Percentiles rank a stretch among this genome's conserved stretches.
Conservation (phyloP, 352 stramenopile species). For the Elongisporangium undulatum region DNA sequence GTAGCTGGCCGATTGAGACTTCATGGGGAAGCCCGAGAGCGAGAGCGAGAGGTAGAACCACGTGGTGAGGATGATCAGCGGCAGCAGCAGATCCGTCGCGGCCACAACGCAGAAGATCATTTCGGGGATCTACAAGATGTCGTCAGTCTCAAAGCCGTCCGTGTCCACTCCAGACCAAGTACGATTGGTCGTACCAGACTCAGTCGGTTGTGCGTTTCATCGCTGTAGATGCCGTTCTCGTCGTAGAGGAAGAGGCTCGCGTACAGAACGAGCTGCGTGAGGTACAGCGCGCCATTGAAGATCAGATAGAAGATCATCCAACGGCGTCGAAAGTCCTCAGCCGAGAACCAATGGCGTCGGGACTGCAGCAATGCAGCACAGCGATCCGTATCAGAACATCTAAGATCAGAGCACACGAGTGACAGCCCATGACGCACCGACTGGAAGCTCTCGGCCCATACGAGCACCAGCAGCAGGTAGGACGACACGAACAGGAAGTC, state of each 20-base stretch:
- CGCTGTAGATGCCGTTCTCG: slow-evolving; percentile 74
- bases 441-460: slow-evolving; percentile 90
- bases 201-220: slow-evolving; percentile 67
- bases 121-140: slow-evolving; percentile 45
- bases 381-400: not conserved
- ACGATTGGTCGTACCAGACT: slow-evolving; percentile 37
- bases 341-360: slow-evolving; percentile 88
- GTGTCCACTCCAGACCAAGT: slow-evolving; percentile 1
- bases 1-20: slow-evolving; percentile 51
- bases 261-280: slow-evolving; percentile 87
- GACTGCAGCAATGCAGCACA: slow-evolving; percentile 35
- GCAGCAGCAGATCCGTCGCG: slow-evolving; percentile 82
- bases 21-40: slow-evolving; percentile 86
- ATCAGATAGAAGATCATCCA: slow-evolving; percentile 93
- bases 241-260: slow-evolving; percentile 84
- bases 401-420: too few relatives aligned
- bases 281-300: slow-evolving; percentile 89
- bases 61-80: slow-evolving; percentile 86
- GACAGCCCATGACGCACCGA: slow-evolving; percentile 35
- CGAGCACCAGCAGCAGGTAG: slow-evolving; percentile 87
- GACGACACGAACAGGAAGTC: slow-evolving; percentile 91
- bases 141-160: not conserved
- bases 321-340: slow-evolving; percentile 70
- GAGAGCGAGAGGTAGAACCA: slow-evolving; percentile 88
- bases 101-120: slow-evolving; percentile 83